A percentile compares a stretch with the other conserved stretches of the same genome.
These are phyloP conservation scores for Leptomonas pyrrhocoris DNA, from an alignment of 208 protist species.

Conservation along the genomic window DNA sequence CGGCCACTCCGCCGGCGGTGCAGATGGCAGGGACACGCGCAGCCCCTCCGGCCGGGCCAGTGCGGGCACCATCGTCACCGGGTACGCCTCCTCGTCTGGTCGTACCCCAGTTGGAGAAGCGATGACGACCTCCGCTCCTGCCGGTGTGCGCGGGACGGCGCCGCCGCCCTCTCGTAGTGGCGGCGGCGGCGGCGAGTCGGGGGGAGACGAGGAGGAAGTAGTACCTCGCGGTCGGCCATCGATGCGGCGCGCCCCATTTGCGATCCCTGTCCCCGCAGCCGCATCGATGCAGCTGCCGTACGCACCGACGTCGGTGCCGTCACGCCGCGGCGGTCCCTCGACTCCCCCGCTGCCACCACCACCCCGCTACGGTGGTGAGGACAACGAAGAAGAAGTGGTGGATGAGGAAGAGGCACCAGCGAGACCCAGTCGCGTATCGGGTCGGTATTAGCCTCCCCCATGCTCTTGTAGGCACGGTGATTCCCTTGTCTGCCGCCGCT, in stretches of 20 bases:
- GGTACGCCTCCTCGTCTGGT: slow-evolving; percentile 3
- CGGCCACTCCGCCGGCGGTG: slow-evolving; percentile 10
- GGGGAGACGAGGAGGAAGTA: slow-evolving; percentile 2
- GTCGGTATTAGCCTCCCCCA: slow-evolving; percentile 25
- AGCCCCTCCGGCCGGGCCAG: slow-evolving; percentile 8
- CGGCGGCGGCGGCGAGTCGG: neutral
- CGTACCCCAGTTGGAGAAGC: neutral
- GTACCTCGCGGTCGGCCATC: slow-evolving; percentile 18
- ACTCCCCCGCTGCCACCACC: neutral
- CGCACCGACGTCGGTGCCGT: too few relatives aligned
- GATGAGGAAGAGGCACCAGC: slow-evolving; percentile 14
- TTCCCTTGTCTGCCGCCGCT: neutral
- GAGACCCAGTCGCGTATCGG: slow-evolving; percentile 28
- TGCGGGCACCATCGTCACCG: neutral
- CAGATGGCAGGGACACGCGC: too few relatives aligned
- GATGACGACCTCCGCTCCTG: neutral
- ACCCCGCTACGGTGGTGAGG: neutral
- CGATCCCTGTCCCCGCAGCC: neutral
- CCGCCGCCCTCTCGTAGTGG: slow-evolving; percentile 7
- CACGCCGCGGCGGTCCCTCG: neutral
- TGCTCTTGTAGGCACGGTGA: neutral
- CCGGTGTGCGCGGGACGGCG: neutral
- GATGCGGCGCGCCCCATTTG: slow-evolving; percentile 5
- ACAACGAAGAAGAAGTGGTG: slow-evolving; percentile 4
- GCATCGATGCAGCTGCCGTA: neutral